Evolutionary conservation across 768 basidiomycete genomes (phyloP).

Genomic region (Candolleomyces efflorescens): DNA sequence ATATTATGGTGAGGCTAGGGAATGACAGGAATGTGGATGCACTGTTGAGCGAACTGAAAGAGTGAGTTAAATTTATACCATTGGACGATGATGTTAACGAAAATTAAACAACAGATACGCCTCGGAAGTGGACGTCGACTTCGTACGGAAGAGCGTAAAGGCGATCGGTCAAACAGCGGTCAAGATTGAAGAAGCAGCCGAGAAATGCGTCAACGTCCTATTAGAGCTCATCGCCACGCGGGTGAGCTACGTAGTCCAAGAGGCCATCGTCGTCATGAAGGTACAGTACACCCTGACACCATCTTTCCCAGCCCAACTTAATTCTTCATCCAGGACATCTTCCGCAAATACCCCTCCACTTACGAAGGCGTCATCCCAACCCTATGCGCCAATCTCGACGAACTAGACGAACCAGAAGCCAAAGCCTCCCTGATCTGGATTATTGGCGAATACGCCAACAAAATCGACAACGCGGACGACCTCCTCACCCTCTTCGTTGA

Average conservation of each 20-base stretch:
- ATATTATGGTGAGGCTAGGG: conserved; percentile 95
- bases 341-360: conserved; percentile 93
- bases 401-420: conserved; percentile 96
- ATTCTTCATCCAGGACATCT: conserved; percentile 71
- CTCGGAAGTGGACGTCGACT: conserved; percentile 97
- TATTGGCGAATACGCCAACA: conserved; percentile 96
- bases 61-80: conserved; percentile 50
- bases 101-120: conserved; percentile 64
- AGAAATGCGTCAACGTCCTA: conserved; percentile 91
- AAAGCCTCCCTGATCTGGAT: conserved; percentile 99
- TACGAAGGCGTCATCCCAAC: conserved; percentile 98
- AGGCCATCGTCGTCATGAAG: conserved; percentile 99
- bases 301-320: not conserved
- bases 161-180: conserved; percentile 97
- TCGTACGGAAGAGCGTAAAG: conserved; percentile 91
- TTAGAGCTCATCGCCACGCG: conserved; percentile 90
- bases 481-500: conserved; percentile 88
- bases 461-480: conserved; percentile 96
- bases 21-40: conserved; percentile 92
- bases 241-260: conserved; percentile 97
- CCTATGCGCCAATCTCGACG: conserved; percentile 91
- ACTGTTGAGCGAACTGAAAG: conserved; percentile 90
- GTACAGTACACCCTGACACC: conserved; percentile 33
- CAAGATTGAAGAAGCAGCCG: conserved; percentile 89
- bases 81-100: not conserved